Conservation (phyloP, 257 asterid species). For the Anisodus tanguticus region DNA sequence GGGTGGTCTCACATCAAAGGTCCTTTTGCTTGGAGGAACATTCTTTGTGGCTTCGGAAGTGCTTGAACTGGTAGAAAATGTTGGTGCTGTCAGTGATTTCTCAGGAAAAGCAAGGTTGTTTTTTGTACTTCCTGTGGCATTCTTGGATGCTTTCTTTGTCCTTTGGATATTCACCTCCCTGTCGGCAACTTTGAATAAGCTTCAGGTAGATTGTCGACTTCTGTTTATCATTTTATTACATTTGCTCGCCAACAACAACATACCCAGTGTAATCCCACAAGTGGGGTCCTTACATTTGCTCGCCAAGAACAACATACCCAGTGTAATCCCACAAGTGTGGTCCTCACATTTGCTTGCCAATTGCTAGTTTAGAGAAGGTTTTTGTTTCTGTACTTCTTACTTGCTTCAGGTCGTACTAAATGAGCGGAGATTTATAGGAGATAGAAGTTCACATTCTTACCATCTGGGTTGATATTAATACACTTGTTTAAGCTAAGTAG, state of each 20-base stretch:
- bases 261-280: too few species aligned
- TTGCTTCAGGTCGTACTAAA: neutral
- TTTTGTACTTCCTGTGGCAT: constrained; percentile 87
- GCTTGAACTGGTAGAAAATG: constrained; percentile 87
- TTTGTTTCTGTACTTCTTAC: neutral
- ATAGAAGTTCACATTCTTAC: neutral
- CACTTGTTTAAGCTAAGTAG: neutral
- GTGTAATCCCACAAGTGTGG: too few species aligned
- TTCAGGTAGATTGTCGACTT: constrained; percentile 70
- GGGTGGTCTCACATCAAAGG: constrained; percentile 95
- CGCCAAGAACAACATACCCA: too few species aligned
- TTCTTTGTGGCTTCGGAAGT: constrained; percentile 86
- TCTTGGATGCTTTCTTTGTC: constrained; percentile 94
- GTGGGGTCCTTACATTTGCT: neutral
- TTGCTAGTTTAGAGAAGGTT: constrained; percentile 1
- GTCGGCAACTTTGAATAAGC: constrained; percentile 85
- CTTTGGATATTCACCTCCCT: constrained; percentile 93
- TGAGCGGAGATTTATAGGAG: constrained; percentile 4
- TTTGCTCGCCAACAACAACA: neutral
- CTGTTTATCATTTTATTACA: neutral
- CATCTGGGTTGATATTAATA: neutral
- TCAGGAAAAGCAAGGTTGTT: constrained; percentile 91
- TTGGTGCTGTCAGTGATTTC: constrained; percentile 87
- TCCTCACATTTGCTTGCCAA: neutral
- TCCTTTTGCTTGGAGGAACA: constrained; percentile 86